These are phyloP conservation scores for Gossypium trilobum DNA, from an alignment of 441 rosid species.

Conservation along the genomic window DNA sequence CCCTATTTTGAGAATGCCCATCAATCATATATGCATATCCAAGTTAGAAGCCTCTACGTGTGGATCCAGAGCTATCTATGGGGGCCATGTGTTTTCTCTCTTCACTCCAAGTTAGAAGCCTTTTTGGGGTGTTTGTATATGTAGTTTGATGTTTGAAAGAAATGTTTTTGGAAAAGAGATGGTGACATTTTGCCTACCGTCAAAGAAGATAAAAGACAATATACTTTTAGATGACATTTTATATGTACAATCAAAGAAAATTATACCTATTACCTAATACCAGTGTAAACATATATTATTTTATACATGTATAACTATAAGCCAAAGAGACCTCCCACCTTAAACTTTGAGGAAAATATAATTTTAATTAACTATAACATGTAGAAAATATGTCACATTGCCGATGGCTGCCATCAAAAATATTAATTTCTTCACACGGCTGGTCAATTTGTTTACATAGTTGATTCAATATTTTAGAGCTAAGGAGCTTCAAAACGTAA, in stretches of 20 bases:
- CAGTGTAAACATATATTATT: background rate
- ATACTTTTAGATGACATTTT: background rate
- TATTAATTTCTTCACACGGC: background rate
- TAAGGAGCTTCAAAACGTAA: background rate
- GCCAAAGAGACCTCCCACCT: conserved; percentile 4
- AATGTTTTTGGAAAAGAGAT: background rate
- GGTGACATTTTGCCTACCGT: background rate
- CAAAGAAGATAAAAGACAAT: background rate
- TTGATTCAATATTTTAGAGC: background rate
- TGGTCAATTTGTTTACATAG: background rate
- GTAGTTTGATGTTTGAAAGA: background rate
- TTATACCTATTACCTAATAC: background rate
- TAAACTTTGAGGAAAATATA: background rate
- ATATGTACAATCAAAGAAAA: background rate
- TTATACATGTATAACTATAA: background rate
- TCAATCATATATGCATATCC: background rate
- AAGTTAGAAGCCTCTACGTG: conserved; percentile 3
- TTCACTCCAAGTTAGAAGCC: background rate
- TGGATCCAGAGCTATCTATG: background rate
- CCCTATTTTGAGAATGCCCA: background rate
- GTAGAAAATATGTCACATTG: background rate
- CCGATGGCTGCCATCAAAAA: background rate
- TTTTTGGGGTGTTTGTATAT: background rate
- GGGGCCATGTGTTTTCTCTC: background rate
- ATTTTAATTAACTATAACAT: background rate